A percentile compares a stretch with the other conserved stretches of the same genome.
phyloP scores from a whole-genome alignment of 352 stramenopile species.

The Phytophthora ohioensis region DNA sequence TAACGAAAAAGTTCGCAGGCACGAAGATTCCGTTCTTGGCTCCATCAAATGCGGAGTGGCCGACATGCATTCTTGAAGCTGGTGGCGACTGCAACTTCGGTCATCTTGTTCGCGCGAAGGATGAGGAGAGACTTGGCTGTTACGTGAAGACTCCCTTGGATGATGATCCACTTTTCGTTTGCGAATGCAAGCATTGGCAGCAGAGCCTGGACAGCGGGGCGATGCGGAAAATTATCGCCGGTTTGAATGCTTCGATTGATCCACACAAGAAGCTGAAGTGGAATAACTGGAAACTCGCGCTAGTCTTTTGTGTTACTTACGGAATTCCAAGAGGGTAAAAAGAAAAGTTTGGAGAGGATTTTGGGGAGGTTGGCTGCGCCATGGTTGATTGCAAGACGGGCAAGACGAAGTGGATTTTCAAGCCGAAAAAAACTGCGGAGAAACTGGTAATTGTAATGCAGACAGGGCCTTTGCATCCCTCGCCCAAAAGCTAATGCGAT shows the following conservation, averaged over 20 bases:
- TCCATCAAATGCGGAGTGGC: conserved; percentile 17
- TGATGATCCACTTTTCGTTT: conserved; percentile 4
- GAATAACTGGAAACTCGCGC: background rate
- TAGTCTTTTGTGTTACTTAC: conserved; percentile 10
- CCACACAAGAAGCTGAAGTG: background rate
- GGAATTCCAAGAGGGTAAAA: background rate
- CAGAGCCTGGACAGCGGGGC: background rate
- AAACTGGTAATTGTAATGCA: conserved; percentile 4
- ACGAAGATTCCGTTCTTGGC: conserved; percentile 11
- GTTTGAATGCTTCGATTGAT: background rate
- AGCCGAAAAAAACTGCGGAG: background rate
- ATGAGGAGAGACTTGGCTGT: background rate
- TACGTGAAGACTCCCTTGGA: background rate
- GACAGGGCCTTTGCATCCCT: too few relatives aligned
- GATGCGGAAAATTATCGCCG: conserved; percentile 8
- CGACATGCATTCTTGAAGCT: conserved; percentile 4
- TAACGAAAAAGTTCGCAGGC: background rate
- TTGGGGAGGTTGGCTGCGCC: background rate
- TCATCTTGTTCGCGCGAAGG: conserved; percentile 12
- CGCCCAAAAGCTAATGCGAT: too few relatives aligned
- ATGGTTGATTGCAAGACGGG: conserved; percentile 3
- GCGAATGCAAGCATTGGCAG: conserved; percentile 26
- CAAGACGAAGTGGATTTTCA: background rate
- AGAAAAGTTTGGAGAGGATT: background rate
- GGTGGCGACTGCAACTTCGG: conserved; percentile 4